Evolutionary conservation across 2,329 filamentous ascomycete species (phyloP), one percentile per base, ranked within the genome.

Genomic region (Microascus cirrosus): DNA sequence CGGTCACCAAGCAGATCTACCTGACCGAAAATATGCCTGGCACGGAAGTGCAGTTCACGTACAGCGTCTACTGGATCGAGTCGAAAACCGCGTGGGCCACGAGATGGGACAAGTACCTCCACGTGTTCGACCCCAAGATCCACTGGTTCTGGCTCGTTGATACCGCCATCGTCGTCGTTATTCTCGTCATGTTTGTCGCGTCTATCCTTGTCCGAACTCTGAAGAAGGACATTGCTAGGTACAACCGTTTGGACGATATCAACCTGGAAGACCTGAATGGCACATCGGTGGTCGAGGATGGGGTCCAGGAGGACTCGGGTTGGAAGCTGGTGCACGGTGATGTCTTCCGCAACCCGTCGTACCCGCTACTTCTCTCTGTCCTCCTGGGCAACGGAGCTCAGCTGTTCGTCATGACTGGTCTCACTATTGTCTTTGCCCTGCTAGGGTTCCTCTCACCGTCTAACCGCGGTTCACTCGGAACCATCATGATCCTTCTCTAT

Each of bases 141-240:
- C 94, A 99, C 72, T 99, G 94, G 94, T 96, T 97, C 76, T 96
- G 92, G 60, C 84, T 99, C 55, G 89, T 97, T 73, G 96, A 96
- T 73, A 96, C 92, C 39, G 89, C 94, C 55, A 85, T 97, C 52
- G 95, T 99, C 61, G 92, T 99, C 55, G 81, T 96, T 54, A 94
- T 97, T 72, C 78, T 97, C 48, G 86, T 93, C 39, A 83, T 91
- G 53, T 96, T 94, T 65, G 94, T 99, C 62, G 87, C 87, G 71
- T 95, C 92, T n/a, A 90, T 97, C 53, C 79, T 99, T 18, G 78
- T 95, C 58, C 84, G 93, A 57, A 91, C 93, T 1, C 76, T 99
- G 60, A 88, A 86, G 72, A 96, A 95, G 77, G 94, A 99, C 68
- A 96, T 99, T 71, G 90, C 91, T 34, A 82, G 94, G 58, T 99